Percentiles rank a stretch among this genome's conserved stretches.
Evolutionary conservation across 2,329 filamentous ascomycete species (phyloP).

Genomic region (Rhexocercosporidium sp.): DNA sequence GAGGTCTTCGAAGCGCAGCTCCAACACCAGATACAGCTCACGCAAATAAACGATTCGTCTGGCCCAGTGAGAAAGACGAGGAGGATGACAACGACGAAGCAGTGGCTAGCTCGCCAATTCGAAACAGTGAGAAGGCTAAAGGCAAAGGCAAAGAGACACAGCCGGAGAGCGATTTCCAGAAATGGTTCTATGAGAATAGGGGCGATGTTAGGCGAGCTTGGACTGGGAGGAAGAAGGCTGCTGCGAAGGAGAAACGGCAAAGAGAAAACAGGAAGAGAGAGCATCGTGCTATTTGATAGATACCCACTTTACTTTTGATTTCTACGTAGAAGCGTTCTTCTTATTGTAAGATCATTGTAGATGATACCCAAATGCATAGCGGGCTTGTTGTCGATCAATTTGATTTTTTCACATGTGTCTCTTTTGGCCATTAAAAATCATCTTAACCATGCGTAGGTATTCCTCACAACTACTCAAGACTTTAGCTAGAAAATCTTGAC

Average conservation of each 20-base stretch:
- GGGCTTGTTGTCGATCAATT: not conserved
- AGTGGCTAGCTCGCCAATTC: conserved; percentile 27
- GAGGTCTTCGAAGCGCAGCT: conserved; percentile 82
- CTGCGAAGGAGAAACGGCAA: conserved; percentile 69
- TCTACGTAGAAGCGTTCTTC: not conserved
- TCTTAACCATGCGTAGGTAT: no score
- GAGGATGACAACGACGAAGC: conserved; percentile 51
- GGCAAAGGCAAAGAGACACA: conserved; percentile 29
- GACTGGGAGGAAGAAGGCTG: conserved; percentile 67
- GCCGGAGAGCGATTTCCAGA: conserved; percentile 60
- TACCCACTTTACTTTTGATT: not conserved
- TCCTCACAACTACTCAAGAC: no score
- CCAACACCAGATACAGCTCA: conserved; percentile 94
- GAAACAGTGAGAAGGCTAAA: conserved; percentile 24
- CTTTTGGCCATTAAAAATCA: no score
- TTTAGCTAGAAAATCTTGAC: no score
- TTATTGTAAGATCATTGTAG: conserved; percentile 5
- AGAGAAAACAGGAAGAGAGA: conserved; percentile 64
- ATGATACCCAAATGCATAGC: conserved; percentile 12
- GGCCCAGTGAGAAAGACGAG: conserved; percentile 53
- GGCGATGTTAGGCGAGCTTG: conserved; percentile 69
- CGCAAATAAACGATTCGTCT: conserved; percentile 66
- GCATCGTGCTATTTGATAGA: conserved; percentile 27
- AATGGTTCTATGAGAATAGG: conserved; percentile 72
- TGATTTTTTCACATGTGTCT: not conserved